phyloP scores from a whole-genome alignment of 2,329 filamentous ascomycete genomes.

The Sordariomycetes sp. region DNA sequence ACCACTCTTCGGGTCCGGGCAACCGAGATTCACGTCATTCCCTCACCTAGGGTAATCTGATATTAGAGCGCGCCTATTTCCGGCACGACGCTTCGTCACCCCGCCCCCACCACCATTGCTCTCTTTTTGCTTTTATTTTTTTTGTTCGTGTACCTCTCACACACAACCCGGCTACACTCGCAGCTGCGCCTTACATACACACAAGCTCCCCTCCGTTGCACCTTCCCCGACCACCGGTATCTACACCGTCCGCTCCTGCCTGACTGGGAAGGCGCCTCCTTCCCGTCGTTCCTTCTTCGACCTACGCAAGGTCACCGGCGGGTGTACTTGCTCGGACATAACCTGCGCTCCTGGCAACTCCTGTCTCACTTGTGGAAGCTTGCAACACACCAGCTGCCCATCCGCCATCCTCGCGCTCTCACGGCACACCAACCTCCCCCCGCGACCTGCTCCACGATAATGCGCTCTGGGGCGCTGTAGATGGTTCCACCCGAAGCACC shows the following conservation, averaged over 20 bases:
- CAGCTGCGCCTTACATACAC: not conserved
- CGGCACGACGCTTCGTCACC: constrained; percentile 2
- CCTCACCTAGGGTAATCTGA: constrained; percentile 4
- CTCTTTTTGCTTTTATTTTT: not conserved
- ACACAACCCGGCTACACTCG: not conserved
- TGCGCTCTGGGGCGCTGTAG: constrained; percentile 1
- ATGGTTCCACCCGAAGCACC: not conserved
- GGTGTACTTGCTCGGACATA: constrained; percentile 2
- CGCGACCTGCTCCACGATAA: constrained; percentile 2
- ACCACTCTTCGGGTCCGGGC: constrained; percentile 3
- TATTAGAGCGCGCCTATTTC: constrained; percentile 6
- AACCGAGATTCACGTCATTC: constrained; percentile 5
- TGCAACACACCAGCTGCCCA: not conserved
- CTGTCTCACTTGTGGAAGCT: not conserved
- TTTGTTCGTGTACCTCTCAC: not conserved
- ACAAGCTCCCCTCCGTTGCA: not conserved
- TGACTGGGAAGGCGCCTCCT: constrained; percentile 6
- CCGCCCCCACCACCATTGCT: constrained; percentile 4
- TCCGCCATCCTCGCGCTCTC: constrained; percentile 6
- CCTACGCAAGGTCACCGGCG: not conserved
- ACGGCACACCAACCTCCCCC: constrained; percentile 2
- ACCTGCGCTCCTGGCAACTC: constrained; percentile 6
- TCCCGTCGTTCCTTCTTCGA: not conserved
- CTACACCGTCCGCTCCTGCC: constrained; percentile 6
- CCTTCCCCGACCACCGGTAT: not conserved